Evolutionary conservation across 768 basidiomycete species (phyloP).

Genomic region (Candolleomyces efflorescens): DNA sequence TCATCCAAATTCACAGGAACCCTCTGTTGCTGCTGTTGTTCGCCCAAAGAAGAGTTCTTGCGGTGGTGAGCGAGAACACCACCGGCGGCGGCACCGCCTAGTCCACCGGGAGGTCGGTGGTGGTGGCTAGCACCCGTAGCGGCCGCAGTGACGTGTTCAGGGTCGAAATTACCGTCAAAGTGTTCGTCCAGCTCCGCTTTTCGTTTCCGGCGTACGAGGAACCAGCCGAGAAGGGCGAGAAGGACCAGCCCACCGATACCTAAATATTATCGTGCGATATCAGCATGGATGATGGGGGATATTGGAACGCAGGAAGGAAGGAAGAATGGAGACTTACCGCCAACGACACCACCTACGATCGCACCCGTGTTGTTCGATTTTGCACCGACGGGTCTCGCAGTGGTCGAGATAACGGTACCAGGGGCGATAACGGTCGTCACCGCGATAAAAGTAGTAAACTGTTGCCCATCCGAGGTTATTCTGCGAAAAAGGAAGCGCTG

Average conservation of each 20-base stretch:
- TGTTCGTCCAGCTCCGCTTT: conserved; percentile 17
- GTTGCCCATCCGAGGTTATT: conserved; percentile 22
- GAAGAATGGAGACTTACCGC: conserved; percentile 26
- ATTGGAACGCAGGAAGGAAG: background rate
- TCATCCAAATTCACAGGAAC: background rate
- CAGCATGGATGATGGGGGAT: background rate
- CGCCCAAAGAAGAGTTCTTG: background rate
- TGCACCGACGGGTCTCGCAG: background rate
- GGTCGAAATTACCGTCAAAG: conserved; percentile 41
- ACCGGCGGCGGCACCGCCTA: background rate
- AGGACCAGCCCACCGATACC: conserved; percentile 25
- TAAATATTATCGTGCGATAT: conserved; percentile 7
- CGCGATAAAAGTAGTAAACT: conserved; percentile 21
- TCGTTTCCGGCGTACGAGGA: conserved; percentile 24
- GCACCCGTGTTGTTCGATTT: conserved; percentile 29
- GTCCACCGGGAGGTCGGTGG: background rate
- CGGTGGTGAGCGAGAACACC: background rate
- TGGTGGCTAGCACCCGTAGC: background rate
- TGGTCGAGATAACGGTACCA: conserved; percentile 16
- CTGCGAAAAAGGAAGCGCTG: background rate
- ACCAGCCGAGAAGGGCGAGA: conserved; percentile 19
- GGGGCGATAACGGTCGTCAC: conserved; percentile 23
- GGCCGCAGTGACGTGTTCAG: conserved; percentile 20
- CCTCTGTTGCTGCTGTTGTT: background rate
- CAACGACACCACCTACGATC: conserved; percentile 51